A percentile compares a stretch with the other conserved stretches of the same genome.
phyloP scores from a whole-genome alignment of 2,329 filamentous ascomycete genomes.

The Ustulina deusta region DNA sequence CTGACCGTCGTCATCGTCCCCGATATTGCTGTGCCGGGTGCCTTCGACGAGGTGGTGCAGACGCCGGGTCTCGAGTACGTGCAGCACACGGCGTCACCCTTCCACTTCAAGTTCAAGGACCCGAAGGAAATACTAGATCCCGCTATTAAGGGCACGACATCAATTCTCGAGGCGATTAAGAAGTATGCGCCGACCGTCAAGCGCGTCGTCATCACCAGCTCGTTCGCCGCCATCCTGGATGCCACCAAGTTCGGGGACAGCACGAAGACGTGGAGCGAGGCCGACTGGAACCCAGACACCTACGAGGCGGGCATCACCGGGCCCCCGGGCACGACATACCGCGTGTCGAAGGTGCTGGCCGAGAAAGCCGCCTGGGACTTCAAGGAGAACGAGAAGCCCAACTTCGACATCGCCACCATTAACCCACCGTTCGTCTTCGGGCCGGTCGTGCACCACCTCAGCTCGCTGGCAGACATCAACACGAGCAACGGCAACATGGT shows the following conservation, averaged over 20 bases:
- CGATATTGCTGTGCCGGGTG: conserved; percentile 78
- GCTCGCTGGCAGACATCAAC: conserved; percentile 61
- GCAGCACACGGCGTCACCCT: conserved; percentile 71
- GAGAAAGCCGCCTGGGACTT: conserved; percentile 68
- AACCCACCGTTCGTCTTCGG: conserved; percentile 68
- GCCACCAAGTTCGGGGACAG: conserved; percentile 55
- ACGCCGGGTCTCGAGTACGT: conserved; percentile 65
- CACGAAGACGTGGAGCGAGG: conserved; percentile 58
- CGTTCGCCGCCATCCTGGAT: conserved; percentile 65
- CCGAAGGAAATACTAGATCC: conserved; percentile 68
- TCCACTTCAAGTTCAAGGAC: conserved; percentile 66
- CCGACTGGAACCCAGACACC: conserved; percentile 66
- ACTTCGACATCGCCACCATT: conserved; percentile 65
- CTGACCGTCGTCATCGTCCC: conserved; percentile 73
- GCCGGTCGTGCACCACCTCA: conserved; percentile 63
- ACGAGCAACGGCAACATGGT: conserved; percentile 67
- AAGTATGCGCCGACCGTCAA: conserved; percentile 70
- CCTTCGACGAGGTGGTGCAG: conserved; percentile 75
- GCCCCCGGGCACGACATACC: conserved; percentile 61
- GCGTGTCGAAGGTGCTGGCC: conserved; percentile 66
- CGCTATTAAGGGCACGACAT: conserved; percentile 71
- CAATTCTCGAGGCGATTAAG: conserved; percentile 78
- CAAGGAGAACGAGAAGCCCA: conserved; percentile 56
- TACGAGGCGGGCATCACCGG: conserved; percentile 57
- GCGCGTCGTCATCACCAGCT: conserved; percentile 74